Evolutionary conservation across 2,329 filamentous ascomycete genomes (phyloP).

Genomic region (Xylaria sp.): DNA sequence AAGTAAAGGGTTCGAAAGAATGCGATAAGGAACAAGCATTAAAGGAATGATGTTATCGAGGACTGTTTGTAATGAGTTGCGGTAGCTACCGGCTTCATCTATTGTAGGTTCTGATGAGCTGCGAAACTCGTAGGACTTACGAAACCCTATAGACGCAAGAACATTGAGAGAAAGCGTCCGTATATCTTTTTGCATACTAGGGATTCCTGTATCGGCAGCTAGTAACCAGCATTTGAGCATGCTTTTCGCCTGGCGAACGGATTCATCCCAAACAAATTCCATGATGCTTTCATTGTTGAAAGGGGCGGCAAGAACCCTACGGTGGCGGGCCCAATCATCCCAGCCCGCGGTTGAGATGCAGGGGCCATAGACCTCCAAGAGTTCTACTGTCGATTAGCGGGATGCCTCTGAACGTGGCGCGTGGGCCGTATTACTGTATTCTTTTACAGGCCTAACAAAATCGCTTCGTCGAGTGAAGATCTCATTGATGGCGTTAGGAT

Average conservation of each 20-base stretch:
- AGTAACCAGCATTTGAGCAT: conserved; percentile 41
- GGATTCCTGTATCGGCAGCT: conserved; percentile 27
- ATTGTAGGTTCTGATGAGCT: conserved; percentile 24
- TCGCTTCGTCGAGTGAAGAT: conserved; percentile 39
- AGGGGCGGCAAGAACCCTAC: conserved; percentile 43
- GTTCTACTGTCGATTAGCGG: conserved; percentile 35
- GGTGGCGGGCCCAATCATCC: conserved; percentile 48
- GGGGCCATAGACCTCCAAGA: conserved; percentile 46
- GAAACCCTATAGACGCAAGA: conserved; percentile 43
- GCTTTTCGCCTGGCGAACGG: conserved; percentile 36
- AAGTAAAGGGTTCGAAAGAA: conserved; percentile 28
- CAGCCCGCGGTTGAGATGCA: conserved; percentile 45
- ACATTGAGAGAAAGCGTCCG: conserved; percentile 47
- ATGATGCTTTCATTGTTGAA: conserved; percentile 49
- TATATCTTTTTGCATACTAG: conserved; percentile 42
- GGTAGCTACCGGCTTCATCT: background rate
- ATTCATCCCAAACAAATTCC: conserved; percentile 47
- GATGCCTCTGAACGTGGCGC: background rate
- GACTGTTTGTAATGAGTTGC: background rate
- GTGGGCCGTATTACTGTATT: conserved; percentile 31
- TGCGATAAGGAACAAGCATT: conserved; percentile 39
- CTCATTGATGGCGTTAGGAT: conserved; percentile 41
- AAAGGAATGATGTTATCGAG: conserved; percentile 18
- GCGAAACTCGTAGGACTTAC: conserved; percentile 42
- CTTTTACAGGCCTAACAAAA: conserved; percentile 40